Conservation (phyloP, 2,329 filamentous ascomycete genomes). For the Aspergillus pseudonomiae region DNA sequence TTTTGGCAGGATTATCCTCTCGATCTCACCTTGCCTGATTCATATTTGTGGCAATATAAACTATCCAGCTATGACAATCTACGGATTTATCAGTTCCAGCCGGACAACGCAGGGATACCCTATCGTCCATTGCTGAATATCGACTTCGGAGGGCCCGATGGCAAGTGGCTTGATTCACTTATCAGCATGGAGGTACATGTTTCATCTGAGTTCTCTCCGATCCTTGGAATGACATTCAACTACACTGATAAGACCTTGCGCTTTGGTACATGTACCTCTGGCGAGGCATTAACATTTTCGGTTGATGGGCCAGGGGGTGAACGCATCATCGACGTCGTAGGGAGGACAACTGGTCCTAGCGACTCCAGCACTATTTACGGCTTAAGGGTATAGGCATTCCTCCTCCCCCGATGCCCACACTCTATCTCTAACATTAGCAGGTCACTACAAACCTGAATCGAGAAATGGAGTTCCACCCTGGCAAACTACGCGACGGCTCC, state of each 20-base stretch:
- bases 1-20: too few relatives aligned
- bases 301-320: not conserved
- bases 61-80: not conserved
- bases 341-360: not conserved
- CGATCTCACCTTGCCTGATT: not conserved
- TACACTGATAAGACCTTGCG: not conserved
- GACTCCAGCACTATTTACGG: not conserved
- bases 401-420: not conserved
- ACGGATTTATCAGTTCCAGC: not conserved
- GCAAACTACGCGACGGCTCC: not conserved
- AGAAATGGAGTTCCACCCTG: not conserved
- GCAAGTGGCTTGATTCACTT: not conserved
- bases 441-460: not conserved
- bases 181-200: not conserved
- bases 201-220: not conserved
- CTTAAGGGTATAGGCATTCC: not conserved
- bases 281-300: not conserved
- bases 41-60: not conserved
- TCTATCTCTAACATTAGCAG: not conserved
- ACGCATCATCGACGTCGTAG: not conserved
- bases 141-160: not conserved
- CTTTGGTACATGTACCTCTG: not conserved
- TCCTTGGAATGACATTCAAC: not conserved
- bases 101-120: not conserved
- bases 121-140: not conserved